phyloP scores from a whole-genome alignment of 352 stramenopile species.

The Globisporangium rhizosaccharum region DNA sequence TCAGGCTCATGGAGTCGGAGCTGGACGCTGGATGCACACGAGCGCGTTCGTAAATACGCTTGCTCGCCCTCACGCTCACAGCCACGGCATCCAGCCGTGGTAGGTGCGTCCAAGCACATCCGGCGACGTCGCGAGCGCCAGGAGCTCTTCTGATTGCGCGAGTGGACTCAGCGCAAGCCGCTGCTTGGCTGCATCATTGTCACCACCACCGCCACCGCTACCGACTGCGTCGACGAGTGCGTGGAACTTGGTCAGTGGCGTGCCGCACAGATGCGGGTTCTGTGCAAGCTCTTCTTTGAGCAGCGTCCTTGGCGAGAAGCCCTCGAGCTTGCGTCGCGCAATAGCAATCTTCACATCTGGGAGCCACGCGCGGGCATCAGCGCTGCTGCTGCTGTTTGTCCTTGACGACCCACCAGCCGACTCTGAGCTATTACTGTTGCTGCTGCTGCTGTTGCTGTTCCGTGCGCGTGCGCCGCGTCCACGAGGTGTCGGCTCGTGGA shows the following conservation, averaged over 20 bases:
- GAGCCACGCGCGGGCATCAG: conserved; percentile 33
- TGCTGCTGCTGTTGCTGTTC: not conserved
- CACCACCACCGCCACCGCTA: conserved; percentile 1
- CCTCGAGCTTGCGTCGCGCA: conserved; percentile 66
- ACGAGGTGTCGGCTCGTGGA: too few relatives aligned
- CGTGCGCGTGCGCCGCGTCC: too few relatives aligned
- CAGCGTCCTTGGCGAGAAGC: conserved; percentile 55
- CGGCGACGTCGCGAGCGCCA: conserved; percentile 75
- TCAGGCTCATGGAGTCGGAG: too few relatives aligned
- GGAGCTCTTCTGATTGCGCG: conserved; percentile 77
- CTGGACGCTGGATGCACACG: too few relatives aligned
- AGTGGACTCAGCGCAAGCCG: conserved; percentile 39
- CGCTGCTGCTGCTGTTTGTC: not conserved
- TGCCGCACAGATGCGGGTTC: conserved; percentile 54
- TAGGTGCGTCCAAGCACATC: conserved; percentile 79
- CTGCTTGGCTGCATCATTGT: conserved; percentile 10
- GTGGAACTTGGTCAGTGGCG: conserved; percentile 55
- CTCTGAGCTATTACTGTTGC: not conserved
- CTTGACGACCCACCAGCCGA: too few relatives aligned
- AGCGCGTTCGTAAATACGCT: not conserved
- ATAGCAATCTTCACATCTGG: conserved; percentile 77
- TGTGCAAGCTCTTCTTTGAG: conserved; percentile 72
- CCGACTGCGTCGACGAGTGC: conserved; percentile 41
- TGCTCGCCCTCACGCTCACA: conserved; percentile 16
- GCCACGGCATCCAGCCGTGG: conserved; percentile 81